Evolutionary conservation across 1,284 basidiomycete genomes (phyloP), one percentile per base, ranked within the genome.

Genomic region (Cryptococcus sp.): DNA sequence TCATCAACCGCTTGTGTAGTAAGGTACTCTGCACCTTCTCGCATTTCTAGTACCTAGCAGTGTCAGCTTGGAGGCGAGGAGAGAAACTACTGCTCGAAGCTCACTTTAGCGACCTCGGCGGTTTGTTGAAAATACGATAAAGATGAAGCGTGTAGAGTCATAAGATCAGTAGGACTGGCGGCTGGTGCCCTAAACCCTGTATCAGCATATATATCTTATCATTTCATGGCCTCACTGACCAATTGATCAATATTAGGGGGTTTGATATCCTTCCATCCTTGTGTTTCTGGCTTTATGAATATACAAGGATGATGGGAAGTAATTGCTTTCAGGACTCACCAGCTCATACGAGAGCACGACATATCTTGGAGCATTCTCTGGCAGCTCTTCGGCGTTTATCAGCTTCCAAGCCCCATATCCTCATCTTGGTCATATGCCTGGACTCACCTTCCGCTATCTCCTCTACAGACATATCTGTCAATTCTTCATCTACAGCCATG

Each of bases 351-450:
- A 90, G 34, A 89, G 78, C 23, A 97, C 74, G 47, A 96, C 84
- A 72, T 91, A 96, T 64, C 93, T 83, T 8, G 93, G 93, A 4
- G 87, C 83, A 73, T 89, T 89, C 76, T 90, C 90, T 0, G 93
- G 93, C 5, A 97, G 81, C 69, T 95, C 94, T 94, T 64, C 50
- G 10, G 15, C n/a, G 1, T n/a, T 2, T 41, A n/a, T 41, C 10
- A n/a, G n/a, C n/a, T 41, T 41, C 10, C 38, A 10, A 2, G 1
- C 10, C 38, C 2, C 2, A 10, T 10, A 41, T 41, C 10, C 38
- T n/a, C 10, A 41, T 10, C n/a, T 3, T 41, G 35, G 5, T 36
- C 15, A 30, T 11, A 23, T 23, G 23, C 23, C 23, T 23, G 23
- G 11, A 59, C 68, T 56, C 35, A 90, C 90, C 90, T 78, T 93